These are phyloP conservation scores for Camelina sativa DNA, from an alignment of 345 rosid species.

Conservation along the genomic window DNA sequence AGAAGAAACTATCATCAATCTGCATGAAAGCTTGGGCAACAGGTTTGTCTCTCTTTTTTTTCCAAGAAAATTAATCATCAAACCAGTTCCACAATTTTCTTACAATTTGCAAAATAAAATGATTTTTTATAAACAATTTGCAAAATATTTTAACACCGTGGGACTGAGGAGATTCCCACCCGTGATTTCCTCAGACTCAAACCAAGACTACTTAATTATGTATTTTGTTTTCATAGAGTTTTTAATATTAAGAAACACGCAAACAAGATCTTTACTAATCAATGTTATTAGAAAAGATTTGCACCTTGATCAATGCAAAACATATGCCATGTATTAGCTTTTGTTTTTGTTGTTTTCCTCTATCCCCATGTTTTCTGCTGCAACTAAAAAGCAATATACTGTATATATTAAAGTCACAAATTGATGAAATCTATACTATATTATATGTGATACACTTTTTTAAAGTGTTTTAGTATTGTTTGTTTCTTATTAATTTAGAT, in stretches of 20 bases:
- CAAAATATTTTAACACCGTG: conserved; percentile 9
- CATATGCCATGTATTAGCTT: conserved; percentile 34
- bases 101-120: background rate
- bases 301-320: conserved; percentile 37
- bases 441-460: background rate
- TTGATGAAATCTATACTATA: conserved; percentile 30
- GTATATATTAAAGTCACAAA: conserved; percentile 24
- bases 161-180: conserved; percentile 29
- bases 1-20: conserved; percentile 66
- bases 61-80: background rate
- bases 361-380: conserved; percentile 34
- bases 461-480: conserved; percentile 19
- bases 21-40: conserved; percentile 66
- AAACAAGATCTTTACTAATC: conserved; percentile 22
- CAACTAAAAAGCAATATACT: conserved; percentile 1
- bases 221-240: background rate
- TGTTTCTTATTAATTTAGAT: conserved; percentile 51
- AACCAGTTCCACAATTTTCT: background rate
- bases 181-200: conserved; percentile 33
- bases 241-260: background rate
- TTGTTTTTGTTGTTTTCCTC: conserved; percentile 29
- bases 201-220: background rate
- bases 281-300: conserved; percentile 21
- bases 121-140: conserved; percentile 1
- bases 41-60: conserved; percentile 45